Evolutionary conservation across 306 rosid genomes (phyloP).

Genomic region (Acacia crassicarpa): DNA sequence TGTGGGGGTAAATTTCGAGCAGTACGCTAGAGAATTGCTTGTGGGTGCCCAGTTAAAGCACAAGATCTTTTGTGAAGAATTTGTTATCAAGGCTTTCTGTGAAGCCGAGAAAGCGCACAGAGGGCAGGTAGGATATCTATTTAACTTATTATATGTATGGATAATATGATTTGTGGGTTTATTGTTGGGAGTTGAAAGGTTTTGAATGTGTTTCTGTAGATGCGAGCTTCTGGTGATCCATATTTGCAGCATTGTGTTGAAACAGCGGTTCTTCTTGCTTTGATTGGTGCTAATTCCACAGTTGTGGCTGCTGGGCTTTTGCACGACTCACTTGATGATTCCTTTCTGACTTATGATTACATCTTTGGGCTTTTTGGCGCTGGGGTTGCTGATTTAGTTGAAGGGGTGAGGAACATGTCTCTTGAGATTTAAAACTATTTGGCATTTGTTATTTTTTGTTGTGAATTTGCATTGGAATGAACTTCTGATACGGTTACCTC

Average conservation of each 20-base stretch:
- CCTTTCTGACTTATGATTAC: slow-evolving; percentile 71
- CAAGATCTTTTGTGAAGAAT: slow-evolving; percentile 80
- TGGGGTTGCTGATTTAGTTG: slow-evolving; percentile 90
- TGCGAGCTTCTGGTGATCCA: slow-evolving; percentile 92
- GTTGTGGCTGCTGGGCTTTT: slow-evolving; percentile 98
- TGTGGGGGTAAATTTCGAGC: slow-evolving; percentile 54
- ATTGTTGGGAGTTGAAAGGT: slow-evolving; percentile 25
- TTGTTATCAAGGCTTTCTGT: slow-evolving; percentile 84
- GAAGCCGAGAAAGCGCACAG: slow-evolving; percentile 97
- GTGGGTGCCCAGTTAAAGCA: slow-evolving; percentile 75
- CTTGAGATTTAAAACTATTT: slow-evolving; percentile 3
- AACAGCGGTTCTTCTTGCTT: slow-evolving; percentile 87
- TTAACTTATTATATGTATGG: neutral
- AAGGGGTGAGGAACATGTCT: slow-evolving; percentile 69
- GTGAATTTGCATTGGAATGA: slow-evolving; percentile 4
- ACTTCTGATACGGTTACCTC: neutral
- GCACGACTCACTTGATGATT: slow-evolving; percentile 95
- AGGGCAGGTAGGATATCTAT: slow-evolving; percentile 71
- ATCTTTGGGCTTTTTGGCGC: slow-evolving; percentile 70
- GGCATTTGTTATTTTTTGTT: slow-evolving; percentile 14
- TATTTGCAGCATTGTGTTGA: slow-evolving; percentile 97
- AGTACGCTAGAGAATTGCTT: slow-evolving; percentile 79
- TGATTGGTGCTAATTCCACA: slow-evolving; percentile 88
- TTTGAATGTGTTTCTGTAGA: slow-evolving; percentile 44
- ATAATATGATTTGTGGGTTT: slow-evolving; percentile 8